A percentile compares a stretch with the other conserved stretches of the same genome.
These are phyloP conservation scores for Phytophthora multivora DNA, from an alignment of 352 stramenopile genomes.

Conservation along the genomic window DNA sequence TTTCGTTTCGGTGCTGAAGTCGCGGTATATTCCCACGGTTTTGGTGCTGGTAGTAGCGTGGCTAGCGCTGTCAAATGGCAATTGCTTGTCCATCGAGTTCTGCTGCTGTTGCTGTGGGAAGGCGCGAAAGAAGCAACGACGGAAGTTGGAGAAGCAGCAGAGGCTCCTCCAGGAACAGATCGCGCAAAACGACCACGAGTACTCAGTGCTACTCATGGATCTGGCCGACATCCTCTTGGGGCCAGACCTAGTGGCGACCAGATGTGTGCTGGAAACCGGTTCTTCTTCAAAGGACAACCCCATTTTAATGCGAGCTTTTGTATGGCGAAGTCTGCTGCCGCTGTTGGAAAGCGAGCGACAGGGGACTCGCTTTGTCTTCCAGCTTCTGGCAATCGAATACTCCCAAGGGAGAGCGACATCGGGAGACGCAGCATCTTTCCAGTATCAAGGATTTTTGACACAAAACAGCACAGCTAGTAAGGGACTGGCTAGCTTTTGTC, in stretches of 20 bases:
- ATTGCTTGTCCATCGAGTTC: slow-evolving; percentile 51
- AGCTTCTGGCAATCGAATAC: slow-evolving; percentile 47
- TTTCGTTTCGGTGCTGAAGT: slow-evolving; percentile 28
- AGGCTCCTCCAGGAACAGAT: slow-evolving; percentile 49
- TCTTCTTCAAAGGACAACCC: background rate
- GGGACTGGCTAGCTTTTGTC: slow-evolving; percentile 41
- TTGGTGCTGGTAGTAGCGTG: slow-evolving; percentile 33
- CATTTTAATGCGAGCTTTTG: slow-evolving; percentile 28
- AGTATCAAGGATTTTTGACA: slow-evolving; percentile 30
- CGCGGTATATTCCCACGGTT: slow-evolving; percentile 43
- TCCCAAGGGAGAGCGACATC: slow-evolving; percentile 7
- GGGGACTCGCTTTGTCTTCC: slow-evolving; percentile 54
- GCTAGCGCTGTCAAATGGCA: slow-evolving; percentile 56
- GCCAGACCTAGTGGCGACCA: slow-evolving; percentile 41
- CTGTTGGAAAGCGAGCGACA: slow-evolving; percentile 57
- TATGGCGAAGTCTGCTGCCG: slow-evolving; percentile 46
- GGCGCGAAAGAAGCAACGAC: slow-evolving; percentile 40
- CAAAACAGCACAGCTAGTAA: slow-evolving; percentile 42
- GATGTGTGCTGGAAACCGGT: slow-evolving; percentile 36
- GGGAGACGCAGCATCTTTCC: slow-evolving; percentile 5
- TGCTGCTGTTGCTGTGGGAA: slow-evolving; percentile 64
- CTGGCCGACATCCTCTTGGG: slow-evolving; percentile 52
- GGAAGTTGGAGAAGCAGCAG: slow-evolving; percentile 45
- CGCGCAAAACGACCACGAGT: slow-evolving; percentile 75
- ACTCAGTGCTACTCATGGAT: slow-evolving; percentile 61